phyloP scores from a whole-genome alignment of 192 early-diverging fungal genomes.

The Jimgerdemannia lactiflua region DNA sequence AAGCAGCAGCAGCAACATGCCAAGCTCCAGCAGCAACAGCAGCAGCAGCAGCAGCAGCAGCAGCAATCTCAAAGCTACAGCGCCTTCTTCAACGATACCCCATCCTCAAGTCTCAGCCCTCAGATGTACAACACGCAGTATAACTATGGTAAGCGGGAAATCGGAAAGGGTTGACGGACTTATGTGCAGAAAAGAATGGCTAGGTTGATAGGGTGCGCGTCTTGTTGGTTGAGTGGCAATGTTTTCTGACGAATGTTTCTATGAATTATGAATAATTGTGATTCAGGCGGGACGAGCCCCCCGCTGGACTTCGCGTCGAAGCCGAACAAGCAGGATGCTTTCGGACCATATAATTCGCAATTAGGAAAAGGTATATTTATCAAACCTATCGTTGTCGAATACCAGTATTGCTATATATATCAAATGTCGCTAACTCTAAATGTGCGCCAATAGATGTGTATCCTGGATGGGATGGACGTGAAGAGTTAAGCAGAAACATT shows the following conservation, averaged over 20 bases:
- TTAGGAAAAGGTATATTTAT: slow-evolving; percentile 3
- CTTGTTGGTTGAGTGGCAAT: too few species aligned
- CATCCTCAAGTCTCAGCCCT: slow-evolving; percentile 30
- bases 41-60: slow-evolving; percentile 16
- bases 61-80: slow-evolving; percentile 13
- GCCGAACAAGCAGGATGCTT: slow-evolving; percentile 8
- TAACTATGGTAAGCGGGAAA: slow-evolving; percentile 21
- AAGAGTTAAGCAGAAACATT: slow-evolving; percentile 16
- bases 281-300: slow-evolving; percentile 8
- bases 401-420: too few species aligned
- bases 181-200: too few species aligned
- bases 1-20: slow-evolving; percentile 50
- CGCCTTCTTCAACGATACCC: slow-evolving; percentile 16
- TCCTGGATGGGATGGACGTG: slow-evolving; percentile 20
- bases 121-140: slow-evolving; percentile 25
- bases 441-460: slow-evolving; percentile 7
- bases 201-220: too few species aligned
- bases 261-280: slow-evolving; percentile 31
- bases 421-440: neutral
- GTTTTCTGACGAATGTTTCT: slow-evolving; percentile 9
- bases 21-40: slow-evolving; percentile 18
- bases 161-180: too few species aligned
- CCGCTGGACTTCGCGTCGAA: slow-evolving; percentile 22
- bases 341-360: neutral
- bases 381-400: too few species aligned